Evolutionary conservation across 306 rosid species (phyloP), one percentile per base, ranked within the genome.

Genomic region (Sicyos baderoa): DNA sequence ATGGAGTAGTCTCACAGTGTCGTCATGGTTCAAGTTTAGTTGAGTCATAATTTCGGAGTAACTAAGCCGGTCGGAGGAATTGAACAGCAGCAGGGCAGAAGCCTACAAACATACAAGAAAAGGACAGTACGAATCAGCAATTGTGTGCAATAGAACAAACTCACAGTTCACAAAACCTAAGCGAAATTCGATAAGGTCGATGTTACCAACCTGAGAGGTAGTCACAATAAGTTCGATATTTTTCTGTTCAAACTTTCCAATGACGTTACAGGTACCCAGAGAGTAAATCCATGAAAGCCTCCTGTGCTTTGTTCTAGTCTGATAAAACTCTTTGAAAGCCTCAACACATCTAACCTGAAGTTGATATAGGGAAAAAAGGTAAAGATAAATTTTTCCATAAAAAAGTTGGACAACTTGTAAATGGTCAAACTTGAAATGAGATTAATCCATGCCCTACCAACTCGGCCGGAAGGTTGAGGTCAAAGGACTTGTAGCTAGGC

Each of bases 41-140:
- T 89, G 95, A 27, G 90, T 86, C 98, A 82, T 83, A 62, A 92
- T 87, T 77, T 92, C 96, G 0, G 76, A 66, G 57, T 78, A 80
- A 64, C 85, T 76, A 54, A 81, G 59, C 57, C 82, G 80, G 73
- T 87, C 96, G 19, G 89, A 83, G 53, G 79, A 72, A 68, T 81
- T 79, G 76, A 81, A 81, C 61, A 72, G 71, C 72, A 92, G 83
- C 59, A 87, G 70, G 55, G 87, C 86, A 74, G 95, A 88, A 76
- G 98, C 96, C 98, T 92, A 50, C n/a, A 54, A 13, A 68, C 49
- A 37, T 10, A 9, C 16, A 0, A 9, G 72, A 63, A 53, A 50
- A 10, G 54, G 7, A 45, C 14, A 25, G 6, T 27, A 48, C 14
- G 50, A 47, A 48, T 62, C 49, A 21, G 27, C 23, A 80, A 74